phyloP scores from a whole-genome alignment of 2,329 filamentous ascomycete species.

The Colletotrichum ledebouriae region DNA sequence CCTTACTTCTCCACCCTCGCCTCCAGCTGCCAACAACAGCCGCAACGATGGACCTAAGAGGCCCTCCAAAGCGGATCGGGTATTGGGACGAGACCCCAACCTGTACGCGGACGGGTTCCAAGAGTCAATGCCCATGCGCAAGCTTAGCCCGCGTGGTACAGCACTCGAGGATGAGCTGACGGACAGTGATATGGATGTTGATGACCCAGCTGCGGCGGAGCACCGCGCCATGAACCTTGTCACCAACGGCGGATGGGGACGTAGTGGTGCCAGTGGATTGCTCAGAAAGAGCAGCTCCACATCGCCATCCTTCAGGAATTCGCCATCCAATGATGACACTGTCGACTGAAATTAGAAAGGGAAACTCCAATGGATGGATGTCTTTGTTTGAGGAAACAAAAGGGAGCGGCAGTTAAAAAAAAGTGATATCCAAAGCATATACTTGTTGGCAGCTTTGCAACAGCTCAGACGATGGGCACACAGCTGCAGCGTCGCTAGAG shows the following conservation, averaged over 20 bases:
- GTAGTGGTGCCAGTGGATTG: slow-evolving; percentile 59
- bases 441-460: slow-evolving; percentile 22
- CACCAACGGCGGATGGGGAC: slow-evolving; percentile 55
- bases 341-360: slow-evolving; percentile 35
- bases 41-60: slow-evolving; percentile 51
- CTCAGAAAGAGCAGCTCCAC: slow-evolving; percentile 53
- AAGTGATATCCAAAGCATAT: slow-evolving; percentile 36
- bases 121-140: slow-evolving; percentile 59
- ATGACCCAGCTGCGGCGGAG: slow-evolving; percentile 57
- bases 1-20: slow-evolving; percentile 43
- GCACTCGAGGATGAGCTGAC: slow-evolving; percentile 58
- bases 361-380: neutral
- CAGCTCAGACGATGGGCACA: slow-evolving; percentile 6
- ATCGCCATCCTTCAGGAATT: slow-evolving; percentile 30
- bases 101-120: slow-evolving; percentile 65
- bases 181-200: slow-evolving; percentile 52
- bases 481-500: slow-evolving; percentile 30
- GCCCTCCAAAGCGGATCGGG: slow-evolving; percentile 69
- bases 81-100: slow-evolving; percentile 69
- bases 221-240: slow-evolving; percentile 61
- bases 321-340: slow-evolving; percentile 34
- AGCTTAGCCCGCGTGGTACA: slow-evolving; percentile 61
- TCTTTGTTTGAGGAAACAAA: neutral
- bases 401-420: slow-evolving; percentile 18
- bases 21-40: slow-evolving; percentile 44